Evolutionary conservation across 2,329 filamentous ascomycete genomes (phyloP).

Genomic region (Botrytis fragariae): DNA sequence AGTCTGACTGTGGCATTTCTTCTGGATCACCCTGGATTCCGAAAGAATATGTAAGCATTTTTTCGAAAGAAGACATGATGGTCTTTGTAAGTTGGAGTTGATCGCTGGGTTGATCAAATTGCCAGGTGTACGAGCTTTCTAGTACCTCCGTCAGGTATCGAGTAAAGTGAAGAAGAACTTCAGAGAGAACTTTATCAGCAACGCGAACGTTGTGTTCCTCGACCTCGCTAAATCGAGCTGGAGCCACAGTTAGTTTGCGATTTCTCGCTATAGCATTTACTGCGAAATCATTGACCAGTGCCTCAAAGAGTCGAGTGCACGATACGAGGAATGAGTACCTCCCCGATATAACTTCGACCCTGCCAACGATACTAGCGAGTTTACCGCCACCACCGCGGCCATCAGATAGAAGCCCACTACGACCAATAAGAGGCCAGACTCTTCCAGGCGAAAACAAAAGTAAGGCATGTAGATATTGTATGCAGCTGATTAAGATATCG

Average conservation of each 20-base stretch:
- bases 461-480: constrained; percentile 76
- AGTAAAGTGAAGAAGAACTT: constrained; percentile 69
- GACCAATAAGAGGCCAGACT: constrained; percentile 85
- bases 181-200: constrained; percentile 73
- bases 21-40: constrained; percentile 64
- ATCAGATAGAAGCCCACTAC: constrained; percentile 75
- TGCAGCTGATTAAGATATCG: constrained; percentile 65
- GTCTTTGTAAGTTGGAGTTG: constrained; percentile 65
- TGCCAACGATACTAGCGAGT: constrained; percentile 75
- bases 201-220: constrained; percentile 65
- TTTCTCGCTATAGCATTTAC: constrained; percentile 66
- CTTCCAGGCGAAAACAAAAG: constrained; percentile 72
- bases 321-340: constrained; percentile 75
- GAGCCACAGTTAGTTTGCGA: constrained; percentile 49
- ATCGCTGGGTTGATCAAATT: constrained; percentile 67
- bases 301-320: constrained; percentile 70
- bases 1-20: constrained; percentile 38
- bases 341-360: constrained; percentile 73
- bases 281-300: constrained; percentile 73
- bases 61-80: constrained; percentile 68
- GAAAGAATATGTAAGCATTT: constrained; percentile 69
- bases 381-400: constrained; percentile 70
- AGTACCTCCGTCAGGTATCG: constrained; percentile 78
- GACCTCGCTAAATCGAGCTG: constrained; percentile 46
- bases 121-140: constrained; percentile 84